These are phyloP conservation scores for Rhamnella rubrinervis DNA, from an alignment of 331 rosid species.

Conservation along the genomic window DNA sequence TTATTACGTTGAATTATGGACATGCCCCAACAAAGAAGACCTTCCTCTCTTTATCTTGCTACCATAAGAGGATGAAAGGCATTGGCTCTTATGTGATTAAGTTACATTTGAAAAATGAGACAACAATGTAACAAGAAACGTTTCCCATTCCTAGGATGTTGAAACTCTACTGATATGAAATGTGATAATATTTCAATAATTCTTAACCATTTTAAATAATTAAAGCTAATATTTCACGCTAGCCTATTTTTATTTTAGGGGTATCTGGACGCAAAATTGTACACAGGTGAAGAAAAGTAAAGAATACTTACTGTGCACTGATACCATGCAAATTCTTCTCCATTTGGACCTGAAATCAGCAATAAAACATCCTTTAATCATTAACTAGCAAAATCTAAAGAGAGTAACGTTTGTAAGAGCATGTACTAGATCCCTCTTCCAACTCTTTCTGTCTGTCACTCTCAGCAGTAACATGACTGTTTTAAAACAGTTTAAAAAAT, in stretches of 20 bases:
- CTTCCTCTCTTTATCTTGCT: too few species aligned
- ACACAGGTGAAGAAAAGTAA: conserved; percentile 13
- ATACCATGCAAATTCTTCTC: conserved; percentile 95
- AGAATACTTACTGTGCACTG: conserved; percentile 80
- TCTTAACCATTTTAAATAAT: not conserved
- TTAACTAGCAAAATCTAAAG: not conserved
- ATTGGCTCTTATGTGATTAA: not conserved
- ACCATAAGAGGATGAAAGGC: too few species aligned
- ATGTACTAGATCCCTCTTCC: not conserved
- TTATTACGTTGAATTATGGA: not conserved
- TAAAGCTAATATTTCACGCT: not conserved
- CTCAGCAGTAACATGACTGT: too few species aligned
- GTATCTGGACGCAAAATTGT: not conserved
- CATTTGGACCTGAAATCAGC: conserved; percentile 85
- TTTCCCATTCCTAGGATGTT: not conserved
- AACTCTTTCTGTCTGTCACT: too few species aligned
- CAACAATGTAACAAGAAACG: not conserved
- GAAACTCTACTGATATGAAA: not conserved
- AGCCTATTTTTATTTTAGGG: not conserved
- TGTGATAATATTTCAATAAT: not conserved
- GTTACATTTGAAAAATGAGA: not conserved
- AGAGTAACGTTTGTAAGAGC: not conserved
- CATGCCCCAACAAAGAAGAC: too few species aligned
- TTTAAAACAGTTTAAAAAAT: too few species aligned
- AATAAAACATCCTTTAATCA: not conserved